Base-by-base conservation (phyloP, 2,329 filamentous ascomycete genomes). In the Xylariomycetidae sp. region DNA sequence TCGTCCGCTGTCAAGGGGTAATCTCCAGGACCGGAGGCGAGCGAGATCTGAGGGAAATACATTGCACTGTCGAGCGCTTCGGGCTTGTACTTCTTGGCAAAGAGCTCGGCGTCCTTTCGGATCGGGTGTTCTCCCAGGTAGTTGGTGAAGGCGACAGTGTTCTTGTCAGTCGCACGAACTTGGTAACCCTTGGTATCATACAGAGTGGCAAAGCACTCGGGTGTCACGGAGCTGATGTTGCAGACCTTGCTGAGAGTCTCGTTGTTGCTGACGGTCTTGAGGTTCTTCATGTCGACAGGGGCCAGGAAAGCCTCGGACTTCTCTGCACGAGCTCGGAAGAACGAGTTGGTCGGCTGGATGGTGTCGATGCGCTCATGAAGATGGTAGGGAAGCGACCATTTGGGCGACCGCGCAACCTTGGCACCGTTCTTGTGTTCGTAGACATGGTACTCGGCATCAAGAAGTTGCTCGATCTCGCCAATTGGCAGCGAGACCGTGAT, bases 301-400 rank as follows among this genome's bases (percentile, higher is more conserved):
- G 58, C 47, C 12, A 55, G 44, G 19, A 48, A 50, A n/a, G n/a
- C n/a, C n/a, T n/a, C n/a, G n/a, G n/a, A n/a, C 12, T 46, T 49
- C 35, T 54, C 44, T 23, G 49, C 38, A 20, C 46, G 46, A 44
- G 60, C 46, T 23, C 65, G 63, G 52, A 74, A 70, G 59, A 79
- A 79, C 0, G 72, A 73, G 30, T 67, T 78, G 1, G 74, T 79
- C 2, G 75, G 75, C 49, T 79, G 74, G 17, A 79, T 69, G 10
- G 70, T 66, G 46, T 77, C 72, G 40, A 79, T 69, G 47, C 75
- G 72, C 30, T 65, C 60, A 47, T 78, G 73, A 4, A 79, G 60
- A 46, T 78, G 68, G 20, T 47, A 49, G 12, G 75, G 74, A 4
- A 80, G 64, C 26, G 73, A 77, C 74, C 74, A 79, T 25, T 62